phyloP scores from a whole-genome alignment of 345 rosid genomes.

The Clarkia xantiana region DNA sequence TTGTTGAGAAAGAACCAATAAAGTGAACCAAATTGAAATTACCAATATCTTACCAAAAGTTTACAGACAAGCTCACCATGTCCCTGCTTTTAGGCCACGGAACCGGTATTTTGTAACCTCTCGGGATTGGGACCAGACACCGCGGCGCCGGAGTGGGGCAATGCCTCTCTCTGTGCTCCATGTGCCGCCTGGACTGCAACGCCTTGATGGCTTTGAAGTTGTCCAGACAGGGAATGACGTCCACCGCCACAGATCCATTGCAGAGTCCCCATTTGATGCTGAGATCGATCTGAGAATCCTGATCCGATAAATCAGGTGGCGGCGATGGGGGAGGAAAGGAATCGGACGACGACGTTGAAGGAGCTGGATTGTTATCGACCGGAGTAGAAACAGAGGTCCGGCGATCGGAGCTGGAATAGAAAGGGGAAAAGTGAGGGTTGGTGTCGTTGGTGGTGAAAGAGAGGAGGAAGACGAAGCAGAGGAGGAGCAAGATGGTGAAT shows the following conservation, averaged over 20 bases:
- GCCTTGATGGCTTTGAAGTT: slow-evolving; percentile 44
- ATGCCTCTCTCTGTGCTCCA: slow-evolving; percentile 89
- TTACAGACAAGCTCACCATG: slow-evolving; percentile 65
- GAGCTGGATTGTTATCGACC: not conserved
- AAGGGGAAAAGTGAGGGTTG: slow-evolving; percentile 10
- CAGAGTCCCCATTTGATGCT: slow-evolving; percentile 40
- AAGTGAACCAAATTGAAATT: not conserved
- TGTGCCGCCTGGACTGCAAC: slow-evolving; percentile 53
- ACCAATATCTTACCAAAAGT: slow-evolving; percentile 28
- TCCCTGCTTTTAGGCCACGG: slow-evolving; percentile 94
- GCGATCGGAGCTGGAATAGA: slow-evolving; percentile 8
- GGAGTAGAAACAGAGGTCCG: slow-evolving; percentile 7
- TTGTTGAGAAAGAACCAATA: not conserved
- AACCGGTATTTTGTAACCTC: slow-evolving; percentile 50
- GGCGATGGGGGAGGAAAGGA: slow-evolving; percentile 8
- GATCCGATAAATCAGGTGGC: slow-evolving; percentile 5
- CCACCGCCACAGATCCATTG: slow-evolving; percentile 30
- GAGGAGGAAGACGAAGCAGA: slow-evolving; percentile 26
- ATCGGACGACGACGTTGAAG: not conserved
- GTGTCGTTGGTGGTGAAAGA: slow-evolving; percentile 14
- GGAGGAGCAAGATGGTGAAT: slow-evolving; percentile 21
- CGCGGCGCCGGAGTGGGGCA: slow-evolving; percentile 55
- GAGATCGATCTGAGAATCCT: slow-evolving; percentile 6
- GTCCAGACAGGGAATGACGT: slow-evolving; percentile 78
- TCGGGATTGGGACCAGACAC: slow-evolving; percentile 67